phyloP scores from a whole-genome alignment of 176 grass and related monocot species.

The Triticum monococcum region DNA sequence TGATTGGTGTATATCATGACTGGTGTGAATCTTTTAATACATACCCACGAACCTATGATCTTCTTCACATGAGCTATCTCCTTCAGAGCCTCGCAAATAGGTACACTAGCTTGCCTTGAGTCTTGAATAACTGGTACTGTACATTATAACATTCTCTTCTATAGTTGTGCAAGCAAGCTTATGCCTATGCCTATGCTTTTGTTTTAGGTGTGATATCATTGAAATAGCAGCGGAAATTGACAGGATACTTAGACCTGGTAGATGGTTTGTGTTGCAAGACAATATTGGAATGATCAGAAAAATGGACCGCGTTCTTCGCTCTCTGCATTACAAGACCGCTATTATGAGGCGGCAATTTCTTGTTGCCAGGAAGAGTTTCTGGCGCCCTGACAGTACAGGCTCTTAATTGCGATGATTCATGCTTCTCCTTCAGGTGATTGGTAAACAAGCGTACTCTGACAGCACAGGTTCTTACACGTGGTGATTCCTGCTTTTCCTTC shows the following conservation, averaged over 20 bases:
- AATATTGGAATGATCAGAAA: constrained; percentile 54
- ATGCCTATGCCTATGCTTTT: background rate
- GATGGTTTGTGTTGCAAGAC: constrained; percentile 82
- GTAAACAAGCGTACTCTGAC: background rate
- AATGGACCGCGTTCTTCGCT: constrained; percentile 55
- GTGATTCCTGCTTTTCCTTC: background rate
- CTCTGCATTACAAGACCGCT: constrained; percentile 63
- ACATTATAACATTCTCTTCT: constrained; percentile 14
- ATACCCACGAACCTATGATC: constrained; percentile 92
- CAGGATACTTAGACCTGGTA: constrained; percentile 79
- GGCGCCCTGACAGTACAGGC: constrained; percentile 45
- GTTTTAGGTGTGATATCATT: constrained; percentile 65
- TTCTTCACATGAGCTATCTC: constrained; percentile 75
- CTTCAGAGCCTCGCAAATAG: constrained; percentile 62
- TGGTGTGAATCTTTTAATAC: constrained; percentile 97
- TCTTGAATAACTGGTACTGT: constrained; percentile 1
- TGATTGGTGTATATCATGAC: constrained; percentile 93
- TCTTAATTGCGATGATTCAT: background rate
- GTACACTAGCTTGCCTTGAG: constrained; percentile 33
- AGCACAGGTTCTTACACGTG: constrained; percentile 20
- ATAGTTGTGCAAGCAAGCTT: background rate
- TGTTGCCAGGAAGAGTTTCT: constrained; percentile 70
- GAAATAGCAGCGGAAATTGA: constrained; percentile 80
- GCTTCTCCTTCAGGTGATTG: constrained; percentile 7
- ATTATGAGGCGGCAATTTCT: constrained; percentile 70